Evolutionary conservation across 2,329 filamentous ascomycete species (phyloP).

Genomic region (Cladophialophora psammophila): DNA sequence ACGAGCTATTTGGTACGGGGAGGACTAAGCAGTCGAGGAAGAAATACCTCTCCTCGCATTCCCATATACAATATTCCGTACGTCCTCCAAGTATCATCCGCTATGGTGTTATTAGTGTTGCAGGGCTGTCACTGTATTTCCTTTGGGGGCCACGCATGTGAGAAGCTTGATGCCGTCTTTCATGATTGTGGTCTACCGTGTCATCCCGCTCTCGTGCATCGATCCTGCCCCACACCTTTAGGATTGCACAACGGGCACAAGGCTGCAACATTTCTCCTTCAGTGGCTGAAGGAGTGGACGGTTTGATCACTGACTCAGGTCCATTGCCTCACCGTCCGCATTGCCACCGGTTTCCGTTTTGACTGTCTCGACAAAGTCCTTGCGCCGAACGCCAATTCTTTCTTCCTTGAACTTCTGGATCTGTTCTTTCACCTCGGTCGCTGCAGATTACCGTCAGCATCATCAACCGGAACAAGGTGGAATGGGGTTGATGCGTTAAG

Average conservation of each 20-base stretch:
- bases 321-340: conserved; percentile 29
- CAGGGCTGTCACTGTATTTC: background rate
- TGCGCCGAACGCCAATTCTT: conserved; percentile 55
- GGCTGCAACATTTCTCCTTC: background rate
- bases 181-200: background rate
- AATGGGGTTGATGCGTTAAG: conserved; percentile 19
- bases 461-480: background rate
- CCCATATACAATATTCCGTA: too few species aligned
- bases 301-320: background rate
- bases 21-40: too few species aligned
- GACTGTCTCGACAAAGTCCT: conserved; percentile 42
- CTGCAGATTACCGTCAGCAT: conserved; percentile 41
- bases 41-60: too few species aligned
- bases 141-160: background rate
- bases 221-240: background rate
- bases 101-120: background rate
- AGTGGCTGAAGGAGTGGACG: background rate
- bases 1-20: too few species aligned
- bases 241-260: background rate
- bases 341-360: conserved; percentile 31
- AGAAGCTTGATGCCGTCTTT: background rate
- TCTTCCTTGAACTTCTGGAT: conserved; percentile 68
- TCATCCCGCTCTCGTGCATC: background rate
- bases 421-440: conserved; percentile 64
- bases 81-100: background rate